Conservation (phyloP, 108 stramenopile species). For the Cyclotella atomus region DNA sequence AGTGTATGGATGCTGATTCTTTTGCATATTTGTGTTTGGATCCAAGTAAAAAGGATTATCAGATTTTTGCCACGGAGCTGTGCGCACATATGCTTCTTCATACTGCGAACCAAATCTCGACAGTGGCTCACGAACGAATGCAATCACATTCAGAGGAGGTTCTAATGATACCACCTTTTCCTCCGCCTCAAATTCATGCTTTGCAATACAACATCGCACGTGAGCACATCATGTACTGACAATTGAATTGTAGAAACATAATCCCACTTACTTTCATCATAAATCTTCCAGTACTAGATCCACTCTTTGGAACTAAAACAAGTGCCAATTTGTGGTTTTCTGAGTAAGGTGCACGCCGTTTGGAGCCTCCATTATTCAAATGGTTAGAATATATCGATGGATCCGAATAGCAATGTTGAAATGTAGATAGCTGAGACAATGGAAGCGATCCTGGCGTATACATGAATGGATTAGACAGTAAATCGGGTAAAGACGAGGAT, state of each 20-base stretch:
- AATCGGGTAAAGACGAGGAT: constrained; percentile 4
- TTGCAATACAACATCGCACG: background rate
- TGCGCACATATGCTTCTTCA: constrained; percentile 32
- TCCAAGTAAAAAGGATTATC: constrained; percentile 20
- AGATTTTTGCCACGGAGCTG: constrained; percentile 27
- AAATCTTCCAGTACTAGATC: constrained; percentile 31
- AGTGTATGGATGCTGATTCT: constrained; percentile 21
- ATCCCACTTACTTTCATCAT: constrained; percentile 38
- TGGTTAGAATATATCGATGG: constrained; percentile 24
- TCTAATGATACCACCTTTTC: background rate
- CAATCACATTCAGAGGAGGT: constrained; percentile 16
- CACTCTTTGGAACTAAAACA: constrained; percentile 33
- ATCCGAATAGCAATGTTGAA: constrained; percentile 32
- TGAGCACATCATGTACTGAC: background rate
- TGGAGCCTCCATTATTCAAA: constrained; percentile 3
- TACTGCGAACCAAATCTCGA: constrained; percentile 34
- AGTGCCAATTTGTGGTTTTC: constrained; percentile 23
- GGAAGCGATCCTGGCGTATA: constrained; percentile 29
- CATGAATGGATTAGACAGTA: constrained; percentile 22
- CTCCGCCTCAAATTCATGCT: constrained; percentile 8
- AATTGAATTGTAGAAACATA: no score
- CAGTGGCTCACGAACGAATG: constrained; percentile 26
- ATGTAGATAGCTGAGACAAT: constrained; percentile 27
- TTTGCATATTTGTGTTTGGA: constrained; percentile 5
- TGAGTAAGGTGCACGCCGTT: constrained; percentile 16